Evolutionary conservation across 208 protist species (phyloP).

Genomic region (Acanthamoeba lenticulata): DNA sequence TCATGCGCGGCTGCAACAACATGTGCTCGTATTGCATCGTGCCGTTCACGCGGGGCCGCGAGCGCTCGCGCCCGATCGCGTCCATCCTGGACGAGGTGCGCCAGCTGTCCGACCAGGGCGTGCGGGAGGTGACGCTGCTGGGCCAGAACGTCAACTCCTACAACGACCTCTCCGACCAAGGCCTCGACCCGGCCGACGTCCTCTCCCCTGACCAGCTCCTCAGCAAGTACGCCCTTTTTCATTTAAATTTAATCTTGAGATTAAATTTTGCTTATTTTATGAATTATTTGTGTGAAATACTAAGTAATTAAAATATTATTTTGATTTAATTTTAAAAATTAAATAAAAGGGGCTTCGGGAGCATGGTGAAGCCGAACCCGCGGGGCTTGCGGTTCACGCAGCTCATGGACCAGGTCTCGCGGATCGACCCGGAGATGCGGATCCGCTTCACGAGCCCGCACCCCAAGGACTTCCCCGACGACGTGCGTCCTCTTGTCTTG

Average conservation of each 20-base stretch:
- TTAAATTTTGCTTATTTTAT: not conserved
- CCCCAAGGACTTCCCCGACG: constrained; percentile 92
- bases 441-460: constrained; percentile 91
- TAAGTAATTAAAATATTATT: not conserved
- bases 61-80: constrained; percentile 78
- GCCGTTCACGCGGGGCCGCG: constrained; percentile 89
- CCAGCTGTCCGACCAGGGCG: constrained; percentile 68
- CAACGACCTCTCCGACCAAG: constrained; percentile 40
- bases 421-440: constrained; percentile 85
- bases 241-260: not conserved
- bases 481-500: not conserved
- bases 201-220: not conserved
- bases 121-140: constrained; percentile 87
- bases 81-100: constrained; percentile 82
- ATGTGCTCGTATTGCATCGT: constrained; percentile 93
- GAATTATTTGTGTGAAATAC: not conserved
- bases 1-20: constrained; percentile 92
- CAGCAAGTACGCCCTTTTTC: not conserved
- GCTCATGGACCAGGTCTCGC: constrained; percentile 79
- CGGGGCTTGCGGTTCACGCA: constrained; percentile 86
- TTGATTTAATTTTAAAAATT: not conserved
- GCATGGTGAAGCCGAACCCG: constrained; percentile 72
- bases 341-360: constrained; percentile 63
- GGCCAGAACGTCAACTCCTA: constrained; percentile 93
- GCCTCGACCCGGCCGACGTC: not conserved